A percentile compares a stretch with the other conserved stretches of the same genome.
phyloP scores from a whole-genome alignment of 345 rosid species.

The Geranium rotundifolium region DNA sequence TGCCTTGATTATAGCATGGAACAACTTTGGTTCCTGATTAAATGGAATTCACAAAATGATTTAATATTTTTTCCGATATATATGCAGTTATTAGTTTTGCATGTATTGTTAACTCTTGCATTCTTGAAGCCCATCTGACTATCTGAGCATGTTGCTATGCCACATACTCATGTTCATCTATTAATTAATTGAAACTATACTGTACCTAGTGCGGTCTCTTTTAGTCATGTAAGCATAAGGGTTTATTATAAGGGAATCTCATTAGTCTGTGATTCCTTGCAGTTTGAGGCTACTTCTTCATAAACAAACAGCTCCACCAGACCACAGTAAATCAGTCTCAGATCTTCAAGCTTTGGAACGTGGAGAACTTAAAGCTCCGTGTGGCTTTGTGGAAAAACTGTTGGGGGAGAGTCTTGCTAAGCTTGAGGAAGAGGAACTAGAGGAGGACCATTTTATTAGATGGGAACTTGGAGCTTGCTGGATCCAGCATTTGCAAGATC shows the following conservation, averaged over 20 bases:
- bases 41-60: too few relatives aligned
- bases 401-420: constrained; percentile 68
- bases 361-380: constrained; percentile 53
- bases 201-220: too few relatives aligned
- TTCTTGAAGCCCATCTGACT: too few relatives aligned
- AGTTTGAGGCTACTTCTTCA: constrained; percentile 88
- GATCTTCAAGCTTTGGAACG: constrained; percentile 33
- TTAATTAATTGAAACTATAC: too few relatives aligned
- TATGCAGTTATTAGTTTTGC: too few relatives aligned
- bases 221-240: too few relatives aligned
- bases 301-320: constrained; percentile 33
- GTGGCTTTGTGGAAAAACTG: constrained; percentile 53
- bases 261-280: constrained; percentile 18
- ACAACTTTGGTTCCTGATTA: too few relatives aligned
- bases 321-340: constrained; percentile 31
- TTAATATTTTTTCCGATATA: too few relatives aligned
- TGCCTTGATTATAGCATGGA: too few relatives aligned
- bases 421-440: constrained; percentile 59
- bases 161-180: too few relatives aligned
- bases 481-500: constrained; percentile 96
- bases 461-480: constrained; percentile 99
- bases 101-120: too few relatives aligned
- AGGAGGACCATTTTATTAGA: constrained; percentile 52
- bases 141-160: too few relatives aligned
- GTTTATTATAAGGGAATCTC: constrained; percentile 5